A percentile compares a stretch with the other conserved stretches of the same genome.
phyloP scores from a whole-genome alignment of 306 rosid species.

The Pterocarpus macrocarpus region DNA sequence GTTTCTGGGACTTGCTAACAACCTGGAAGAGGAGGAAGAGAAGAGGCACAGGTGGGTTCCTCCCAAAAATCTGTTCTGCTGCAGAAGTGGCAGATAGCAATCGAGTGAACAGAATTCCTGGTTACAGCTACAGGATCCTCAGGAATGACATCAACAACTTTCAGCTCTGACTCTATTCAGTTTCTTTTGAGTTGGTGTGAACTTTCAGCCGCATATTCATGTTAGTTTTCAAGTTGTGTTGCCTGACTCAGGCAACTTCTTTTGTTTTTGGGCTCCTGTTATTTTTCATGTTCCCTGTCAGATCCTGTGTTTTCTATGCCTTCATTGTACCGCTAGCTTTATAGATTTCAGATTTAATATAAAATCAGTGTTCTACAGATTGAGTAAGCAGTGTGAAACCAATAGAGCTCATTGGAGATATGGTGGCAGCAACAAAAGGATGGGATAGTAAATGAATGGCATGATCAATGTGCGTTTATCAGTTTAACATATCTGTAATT shows the following conservation, averaged over 20 bases:
- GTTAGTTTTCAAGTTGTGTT: constrained; percentile 19
- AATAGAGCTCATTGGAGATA: not conserved
- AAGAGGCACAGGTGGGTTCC: constrained; percentile 51
- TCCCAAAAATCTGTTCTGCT: constrained; percentile 64
- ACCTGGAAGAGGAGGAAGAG: constrained; percentile 76
- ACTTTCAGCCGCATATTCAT: constrained; percentile 15
- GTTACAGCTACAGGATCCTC: constrained; percentile 70
- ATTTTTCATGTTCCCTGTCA: constrained; percentile 25
- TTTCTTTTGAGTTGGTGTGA: not conserved
- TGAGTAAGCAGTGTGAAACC: constrained; percentile 14
- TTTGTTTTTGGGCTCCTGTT: not conserved
- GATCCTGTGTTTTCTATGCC: constrained; percentile 1
- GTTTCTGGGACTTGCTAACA: constrained; percentile 67
- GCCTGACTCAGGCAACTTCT: constrained; percentile 32
- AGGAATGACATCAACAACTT: constrained; percentile 60
- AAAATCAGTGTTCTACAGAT: constrained; percentile 23
- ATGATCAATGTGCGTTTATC: constrained; percentile 25
- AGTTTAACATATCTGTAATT: not conserved
- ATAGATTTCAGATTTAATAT: constrained; percentile 20
- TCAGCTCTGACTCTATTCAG: constrained; percentile 39
- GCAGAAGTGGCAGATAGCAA: constrained; percentile 60
- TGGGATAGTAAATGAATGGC: not conserved
- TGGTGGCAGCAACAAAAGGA: not conserved
- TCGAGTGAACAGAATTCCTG: constrained; percentile 58
- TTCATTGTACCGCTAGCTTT: not conserved